These are phyloP conservation scores for Penicillium sp. DNA, from an alignment of 2,329 filamentous ascomycete species.

Conservation along the genomic window DNA sequence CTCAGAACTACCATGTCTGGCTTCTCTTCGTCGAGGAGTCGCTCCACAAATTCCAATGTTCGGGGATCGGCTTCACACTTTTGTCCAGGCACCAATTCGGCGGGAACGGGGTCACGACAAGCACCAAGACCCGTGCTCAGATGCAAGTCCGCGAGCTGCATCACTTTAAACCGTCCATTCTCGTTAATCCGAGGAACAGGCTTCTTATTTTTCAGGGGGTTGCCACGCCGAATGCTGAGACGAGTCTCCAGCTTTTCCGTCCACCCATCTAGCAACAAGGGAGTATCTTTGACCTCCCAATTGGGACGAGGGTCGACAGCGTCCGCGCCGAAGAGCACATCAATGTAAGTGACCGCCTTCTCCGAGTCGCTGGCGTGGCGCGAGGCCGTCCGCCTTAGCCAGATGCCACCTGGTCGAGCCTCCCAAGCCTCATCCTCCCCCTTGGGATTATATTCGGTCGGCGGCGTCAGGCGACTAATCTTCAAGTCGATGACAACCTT, in stretches of 20 bases:
- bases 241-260: conserved; percentile 67
- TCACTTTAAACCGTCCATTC: conserved; percentile 94
- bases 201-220: conserved; percentile 63
- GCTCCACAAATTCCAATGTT: conserved; percentile 84
- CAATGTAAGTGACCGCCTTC: conserved; percentile 74
- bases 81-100: conserved; percentile 65
- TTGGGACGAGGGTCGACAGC: conserved; percentile 85
- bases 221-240: conserved; percentile 75
- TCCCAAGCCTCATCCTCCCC: conserved; percentile 72
- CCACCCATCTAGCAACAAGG: conserved; percentile 68
- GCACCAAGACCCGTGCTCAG: conserved; percentile 83
- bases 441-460: conserved; percentile 54
- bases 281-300: conserved; percentile 77
- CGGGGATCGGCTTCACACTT: conserved; percentile 89
- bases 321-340: conserved; percentile 86
- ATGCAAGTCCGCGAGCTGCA: conserved; percentile 94
- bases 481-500: conserved; percentile 78
- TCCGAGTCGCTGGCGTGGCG: conserved; percentile 74
- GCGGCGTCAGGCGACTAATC: conserved; percentile 72
- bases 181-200: conserved; percentile 77
- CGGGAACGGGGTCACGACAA: conserved; percentile 84
- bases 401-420: conserved; percentile 71
- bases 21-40: conserved; percentile 85
- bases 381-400: conserved; percentile 75
- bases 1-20: conserved; percentile 90